These are phyloP conservation scores for Lachancea kluyveri DNA, from an alignment of 805 yeast species.

Conservation along the genomic window DNA sequence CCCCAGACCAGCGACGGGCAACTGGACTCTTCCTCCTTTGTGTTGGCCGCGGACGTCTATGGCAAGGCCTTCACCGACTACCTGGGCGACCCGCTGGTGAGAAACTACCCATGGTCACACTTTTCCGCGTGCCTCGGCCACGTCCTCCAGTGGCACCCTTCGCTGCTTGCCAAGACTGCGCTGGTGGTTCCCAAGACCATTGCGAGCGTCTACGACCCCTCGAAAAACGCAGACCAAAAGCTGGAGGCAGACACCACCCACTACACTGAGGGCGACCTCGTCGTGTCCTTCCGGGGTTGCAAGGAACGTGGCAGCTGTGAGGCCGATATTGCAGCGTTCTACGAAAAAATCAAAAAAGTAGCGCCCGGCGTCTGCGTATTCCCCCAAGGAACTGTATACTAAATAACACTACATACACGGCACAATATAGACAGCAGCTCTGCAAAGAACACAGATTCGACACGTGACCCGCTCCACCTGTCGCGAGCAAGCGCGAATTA, in stretches of 20 bases:
- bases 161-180: constrained; percentile 62
- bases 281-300: constrained; percentile 58
- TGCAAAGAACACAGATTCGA: too few relatives aligned
- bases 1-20: constrained; percentile 59
- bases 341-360: constrained; percentile 14
- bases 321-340: constrained; percentile 28
- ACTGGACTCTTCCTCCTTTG: constrained; percentile 62
- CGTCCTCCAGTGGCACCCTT: constrained; percentile 92
- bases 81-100: constrained; percentile 69
- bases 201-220: constrained; percentile 39
- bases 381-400: not conserved
- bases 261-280: constrained; percentile 62
- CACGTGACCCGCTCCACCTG: too few relatives aligned
- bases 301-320: constrained; percentile 46
- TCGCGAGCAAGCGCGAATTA: too few relatives aligned
- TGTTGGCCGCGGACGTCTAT: constrained; percentile 59
- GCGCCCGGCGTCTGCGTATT: too few relatives aligned
- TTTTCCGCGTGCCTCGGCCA: constrained; percentile 63
- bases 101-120: constrained; percentile 48
- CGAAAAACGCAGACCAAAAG: constrained; percentile 18
- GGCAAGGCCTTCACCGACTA: constrained; percentile 70
- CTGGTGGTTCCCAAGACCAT: constrained; percentile 61
- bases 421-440: too few relatives aligned
- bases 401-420: too few relatives aligned
- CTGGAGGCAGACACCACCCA: constrained; percentile 38